phyloP scores from a whole-genome alignment of 768 basidiomycete genomes.

The Boletus fagicola region DNA sequence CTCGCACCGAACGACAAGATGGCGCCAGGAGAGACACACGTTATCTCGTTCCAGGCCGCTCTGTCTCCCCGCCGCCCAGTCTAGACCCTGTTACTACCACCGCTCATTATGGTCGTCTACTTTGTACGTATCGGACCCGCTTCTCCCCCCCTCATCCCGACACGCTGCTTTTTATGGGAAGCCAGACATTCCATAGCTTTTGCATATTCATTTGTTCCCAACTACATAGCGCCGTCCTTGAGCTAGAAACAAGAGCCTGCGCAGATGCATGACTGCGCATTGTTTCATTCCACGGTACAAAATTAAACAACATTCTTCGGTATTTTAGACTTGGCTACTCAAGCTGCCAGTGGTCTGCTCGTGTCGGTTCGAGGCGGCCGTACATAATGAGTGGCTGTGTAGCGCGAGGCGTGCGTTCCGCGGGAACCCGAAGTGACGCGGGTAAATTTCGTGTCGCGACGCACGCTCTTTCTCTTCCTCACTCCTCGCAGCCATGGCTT shows the following conservation, averaged over 20 bases:
- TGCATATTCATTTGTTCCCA: no score
- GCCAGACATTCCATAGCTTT: no score
- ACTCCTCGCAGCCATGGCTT: constrained; percentile 27
- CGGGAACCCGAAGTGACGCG: constrained; percentile 25
- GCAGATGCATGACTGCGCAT: neutral
- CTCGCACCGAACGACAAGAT: constrained; percentile 16
- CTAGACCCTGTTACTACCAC: constrained; percentile 16
- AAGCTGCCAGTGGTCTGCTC: neutral
- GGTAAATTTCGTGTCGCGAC: constrained; percentile 22
- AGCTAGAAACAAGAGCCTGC: neutral
- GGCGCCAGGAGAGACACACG: constrained; percentile 25
- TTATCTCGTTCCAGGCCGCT: constrained; percentile 14
- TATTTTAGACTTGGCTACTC: neutral
- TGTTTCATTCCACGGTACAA: neutral
- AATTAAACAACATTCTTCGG: neutral
- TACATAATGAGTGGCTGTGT: constrained; percentile 29
- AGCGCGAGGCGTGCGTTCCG: constrained; percentile 17
- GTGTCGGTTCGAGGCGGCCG: neutral
- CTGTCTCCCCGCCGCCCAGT: constrained; percentile 8
- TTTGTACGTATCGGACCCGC: constrained; percentile 1
- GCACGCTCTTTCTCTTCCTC: neutral
- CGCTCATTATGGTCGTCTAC: neutral
- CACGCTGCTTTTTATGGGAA: neutral
- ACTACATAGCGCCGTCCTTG: no score
- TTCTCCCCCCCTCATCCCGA: no score